These are phyloP conservation scores for Aspergillus oerlinghausenensis DNA, from an alignment of 2,329 filamentous ascomycete genomes.

Conservation along the genomic window DNA sequence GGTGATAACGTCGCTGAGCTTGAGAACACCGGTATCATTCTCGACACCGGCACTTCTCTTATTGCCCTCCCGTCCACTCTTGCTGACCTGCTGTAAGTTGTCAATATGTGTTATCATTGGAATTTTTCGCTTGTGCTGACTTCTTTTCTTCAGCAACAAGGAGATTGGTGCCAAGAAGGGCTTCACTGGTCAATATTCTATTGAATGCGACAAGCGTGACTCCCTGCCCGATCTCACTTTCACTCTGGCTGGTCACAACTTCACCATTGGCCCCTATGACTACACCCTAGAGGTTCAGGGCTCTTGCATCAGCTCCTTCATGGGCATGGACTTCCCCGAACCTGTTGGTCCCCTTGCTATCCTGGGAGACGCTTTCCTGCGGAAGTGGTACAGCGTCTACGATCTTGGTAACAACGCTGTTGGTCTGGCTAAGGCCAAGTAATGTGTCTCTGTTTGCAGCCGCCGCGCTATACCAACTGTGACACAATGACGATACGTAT, in stretches of 20 bases:
- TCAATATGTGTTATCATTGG: not conserved
- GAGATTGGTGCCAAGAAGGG: constrained; percentile 98
- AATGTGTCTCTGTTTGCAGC: constrained; percentile 22
- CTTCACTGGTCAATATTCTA: constrained; percentile 92
- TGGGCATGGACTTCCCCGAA: constrained; percentile 87
- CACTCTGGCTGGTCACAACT: constrained; percentile 84
- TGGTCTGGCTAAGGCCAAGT: constrained; percentile 81
- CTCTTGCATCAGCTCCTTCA: constrained; percentile 94
- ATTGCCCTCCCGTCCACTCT: constrained; percentile 89
- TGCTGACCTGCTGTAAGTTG: constrained; percentile 74
- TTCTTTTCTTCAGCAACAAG: constrained; percentile 59
- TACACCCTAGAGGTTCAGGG: constrained; percentile 96
- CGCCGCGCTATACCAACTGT: not conserved
- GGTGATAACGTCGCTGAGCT: constrained; percentile 82
- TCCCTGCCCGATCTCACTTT: constrained; percentile 88
- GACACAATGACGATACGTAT: constrained; percentile 3
- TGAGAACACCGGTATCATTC: constrained; percentile 90
- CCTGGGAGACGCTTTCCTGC: constrained; percentile 65
- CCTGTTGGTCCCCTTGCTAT: constrained; percentile 90
- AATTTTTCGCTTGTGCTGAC: constrained; percentile 7
- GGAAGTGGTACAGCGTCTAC: constrained; percentile 78
- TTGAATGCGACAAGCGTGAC: constrained; percentile 82
- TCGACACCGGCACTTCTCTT: constrained; percentile 96
- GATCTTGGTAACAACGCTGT: constrained; percentile 86
- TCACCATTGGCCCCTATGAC: constrained; percentile 81